phyloP scores from a whole-genome alignment of 176 grass and related monocot species.

The Avena atlantica region DNA sequence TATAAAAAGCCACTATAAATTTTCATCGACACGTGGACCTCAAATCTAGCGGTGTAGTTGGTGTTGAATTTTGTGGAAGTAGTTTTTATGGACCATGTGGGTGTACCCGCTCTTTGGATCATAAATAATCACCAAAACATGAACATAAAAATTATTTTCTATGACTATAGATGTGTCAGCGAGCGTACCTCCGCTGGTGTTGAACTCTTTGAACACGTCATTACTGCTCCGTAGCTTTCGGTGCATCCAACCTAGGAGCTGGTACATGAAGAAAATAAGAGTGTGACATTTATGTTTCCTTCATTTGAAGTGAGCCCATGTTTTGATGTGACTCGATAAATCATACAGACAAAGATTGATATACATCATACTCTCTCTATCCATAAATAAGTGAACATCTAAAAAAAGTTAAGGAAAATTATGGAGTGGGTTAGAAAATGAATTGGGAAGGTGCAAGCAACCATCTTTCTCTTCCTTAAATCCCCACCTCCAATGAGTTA shows the following conservation, averaged over 20 bases:
- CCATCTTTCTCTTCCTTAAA: no score
- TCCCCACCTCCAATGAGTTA: no score
- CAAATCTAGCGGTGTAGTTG: background rate
- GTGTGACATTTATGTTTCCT: background rate
- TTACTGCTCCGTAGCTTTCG: conserved; percentile 75
- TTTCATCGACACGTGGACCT: background rate
- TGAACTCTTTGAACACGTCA: conserved; percentile 79
- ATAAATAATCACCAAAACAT: background rate
- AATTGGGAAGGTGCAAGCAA: no score
- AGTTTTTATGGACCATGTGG: background rate
- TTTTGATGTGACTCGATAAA: background rate
- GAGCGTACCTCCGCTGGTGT: conserved; percentile 49
- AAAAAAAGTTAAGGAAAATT: no score
- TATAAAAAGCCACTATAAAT: background rate
- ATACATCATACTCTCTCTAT: background rate
- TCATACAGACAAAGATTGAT: background rate
- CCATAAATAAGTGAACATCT: no score
- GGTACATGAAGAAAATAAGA: conserved; percentile 25
- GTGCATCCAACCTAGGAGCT: conserved; percentile 99
- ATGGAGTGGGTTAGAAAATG: no score
- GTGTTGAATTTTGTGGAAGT: background rate
- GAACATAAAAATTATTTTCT: background rate
- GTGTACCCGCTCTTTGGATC: no score
- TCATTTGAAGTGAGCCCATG: background rate
- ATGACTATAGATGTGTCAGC: no score